Base-by-base conservation (phyloP, 192 early-diverging fungal species). In the Mortierella hygrophila region DNA sequence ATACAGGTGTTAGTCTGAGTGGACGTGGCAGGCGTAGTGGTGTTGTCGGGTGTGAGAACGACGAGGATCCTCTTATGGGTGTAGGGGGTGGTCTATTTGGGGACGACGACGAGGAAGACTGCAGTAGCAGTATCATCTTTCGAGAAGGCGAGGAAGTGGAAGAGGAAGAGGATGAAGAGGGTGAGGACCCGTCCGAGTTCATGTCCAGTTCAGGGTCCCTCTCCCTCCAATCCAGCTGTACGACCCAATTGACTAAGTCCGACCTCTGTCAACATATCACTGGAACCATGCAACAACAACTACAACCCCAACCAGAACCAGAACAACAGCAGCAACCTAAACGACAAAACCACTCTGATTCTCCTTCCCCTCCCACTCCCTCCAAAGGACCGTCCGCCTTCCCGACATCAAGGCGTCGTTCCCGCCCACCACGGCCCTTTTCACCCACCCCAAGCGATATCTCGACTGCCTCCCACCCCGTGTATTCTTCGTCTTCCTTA, bases 161-260 rank as follows among this genome's bases (percentile, higher is more conserved):
- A 23, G 60, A 37, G 15, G 69, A 74, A 15, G 35, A 54, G 26
- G 70, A 83, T 3, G 82, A 74, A 18, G 68, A 42, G 35, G 70
- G 21, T 26, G 81, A 47, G 4, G 72, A 60, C n/a, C 77, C 71
- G 15, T 78, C 65, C 46, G 82, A 83, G 37, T 75, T 15, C 38
- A 76, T 85, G 77, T 85, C 82, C 2, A 79, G 78, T 29, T 79
- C 82, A 47, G 82, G 40, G 6, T 70, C 75, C 16, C 74, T 77
- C 40, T 79, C 82, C 0, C 47, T 79, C 3, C 54, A 72, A 8
- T 85, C 82, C 29, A 79, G 74, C 52, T 49, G 72, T 37, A 74
- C 82, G n/a, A 79, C 74, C 15, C 77, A 79, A 55, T 68, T 75
- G 55, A 79, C 82, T 13, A 78, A 71, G 49, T 77, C 82, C 23